Evolutionary conservation across 1,284 basidiomycete genomes (phyloP).

Genomic region (Exsudoporus floridanus): DNA sequence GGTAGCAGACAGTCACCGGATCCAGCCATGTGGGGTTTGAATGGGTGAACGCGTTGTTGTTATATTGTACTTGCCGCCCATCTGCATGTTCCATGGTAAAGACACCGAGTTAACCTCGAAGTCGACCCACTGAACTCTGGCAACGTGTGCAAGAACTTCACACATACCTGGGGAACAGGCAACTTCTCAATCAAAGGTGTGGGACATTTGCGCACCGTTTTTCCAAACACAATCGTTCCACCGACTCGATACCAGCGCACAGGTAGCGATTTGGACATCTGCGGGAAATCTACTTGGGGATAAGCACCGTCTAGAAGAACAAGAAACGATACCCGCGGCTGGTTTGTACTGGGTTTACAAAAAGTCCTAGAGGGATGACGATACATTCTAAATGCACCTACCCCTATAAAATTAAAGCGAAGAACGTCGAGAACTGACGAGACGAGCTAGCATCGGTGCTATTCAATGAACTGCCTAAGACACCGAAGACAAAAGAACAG

Average conservation of each 20-base stretch:
- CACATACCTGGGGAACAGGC: slow-evolving; percentile 13
- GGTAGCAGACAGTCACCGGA: neutral
- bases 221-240: too few relatives aligned
- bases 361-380: slow-evolving; percentile 8
- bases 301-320: neutral
- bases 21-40: slow-evolving; percentile 19
- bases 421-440: neutral
- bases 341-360: slow-evolving; percentile 25
- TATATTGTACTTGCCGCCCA: slow-evolving; percentile 20
- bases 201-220: too few relatives aligned
- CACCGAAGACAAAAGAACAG: slow-evolving; percentile 1
- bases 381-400: slow-evolving; percentile 23
- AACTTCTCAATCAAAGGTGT: neutral
- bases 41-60: slow-evolving; percentile 32
- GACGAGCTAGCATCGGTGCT: slow-evolving; percentile 17
- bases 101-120: slow-evolving; percentile 10
- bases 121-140: neutral
- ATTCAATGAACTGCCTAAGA: slow-evolving; percentile 9
- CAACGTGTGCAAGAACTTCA: slow-evolving; percentile 1
- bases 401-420: neutral
- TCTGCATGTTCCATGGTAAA: slow-evolving; percentile 25
- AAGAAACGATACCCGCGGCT: slow-evolving; percentile 12
- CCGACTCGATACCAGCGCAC: slow-evolving; percentile 18
- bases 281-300: slow-evolving; percentile 13
- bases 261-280: slow-evolving; percentile 21